Evolutionary conservation across 768 basidiomycete species (phyloP).

Genomic region (Lepiota subincarnata): DNA sequence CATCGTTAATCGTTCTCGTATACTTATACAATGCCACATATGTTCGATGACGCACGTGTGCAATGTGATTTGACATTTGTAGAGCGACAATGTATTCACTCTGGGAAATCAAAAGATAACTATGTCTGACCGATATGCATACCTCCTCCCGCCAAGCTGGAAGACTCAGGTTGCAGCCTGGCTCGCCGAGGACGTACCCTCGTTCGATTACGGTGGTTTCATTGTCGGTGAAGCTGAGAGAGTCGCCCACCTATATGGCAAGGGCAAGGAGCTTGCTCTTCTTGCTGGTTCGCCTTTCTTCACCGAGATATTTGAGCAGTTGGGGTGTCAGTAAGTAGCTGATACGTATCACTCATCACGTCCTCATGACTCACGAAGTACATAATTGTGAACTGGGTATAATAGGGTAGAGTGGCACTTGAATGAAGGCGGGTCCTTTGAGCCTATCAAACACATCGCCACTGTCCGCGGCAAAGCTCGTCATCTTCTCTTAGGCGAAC

Average conservation of each 20-base stretch:
- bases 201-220: conserved; percentile 94
- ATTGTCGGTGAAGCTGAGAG: conserved; percentile 89
- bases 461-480: conserved; percentile 89
- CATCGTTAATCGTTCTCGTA: background rate
- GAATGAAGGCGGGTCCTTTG: conserved; percentile 76
- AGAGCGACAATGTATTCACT: background rate
- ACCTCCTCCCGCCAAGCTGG: conserved; percentile 95
- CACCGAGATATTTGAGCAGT: conserved; percentile 83
- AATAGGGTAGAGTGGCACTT: conserved; percentile 91
- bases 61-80: background rate
- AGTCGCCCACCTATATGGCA: conserved; percentile 87
- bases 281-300: conserved; percentile 96
- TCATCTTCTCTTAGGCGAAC: conserved; percentile 85
- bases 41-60: background rate
- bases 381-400: background rate
- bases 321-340: conserved; percentile 80
- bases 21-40: too few species aligned
- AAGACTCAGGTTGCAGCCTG: conserved; percentile 74
- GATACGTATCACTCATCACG: background rate
- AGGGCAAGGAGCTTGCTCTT: conserved; percentile 73
- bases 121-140: conserved; percentile 30
- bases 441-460: conserved; percentile 81
- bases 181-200: conserved; percentile 92
- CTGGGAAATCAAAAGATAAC: background rate
- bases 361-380: background rate